Evolutionary conservation across 768 basidiomycete genomes (phyloP).

Genomic region (Gymnopilus dilepis): DNA sequence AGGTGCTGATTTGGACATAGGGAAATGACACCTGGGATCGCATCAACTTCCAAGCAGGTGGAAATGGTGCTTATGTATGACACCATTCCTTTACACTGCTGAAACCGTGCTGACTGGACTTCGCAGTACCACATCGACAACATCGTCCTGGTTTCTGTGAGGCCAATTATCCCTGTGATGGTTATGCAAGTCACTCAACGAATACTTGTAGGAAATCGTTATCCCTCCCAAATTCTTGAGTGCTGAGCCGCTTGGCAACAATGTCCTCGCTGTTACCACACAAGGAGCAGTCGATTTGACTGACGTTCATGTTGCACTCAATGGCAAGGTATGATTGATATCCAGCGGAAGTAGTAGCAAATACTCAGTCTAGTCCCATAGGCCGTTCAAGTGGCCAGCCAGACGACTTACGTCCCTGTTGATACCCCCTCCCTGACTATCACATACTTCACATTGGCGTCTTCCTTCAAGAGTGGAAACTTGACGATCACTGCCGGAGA

Average conservation of each 20-base stretch:
- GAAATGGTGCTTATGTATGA: conserved; percentile 48
- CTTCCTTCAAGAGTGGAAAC: conserved; percentile 44
- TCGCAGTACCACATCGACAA: conserved; percentile 55
- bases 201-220: conserved; percentile 40
- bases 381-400: conserved; percentile 39
- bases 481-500: conserved; percentile 48
- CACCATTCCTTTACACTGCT: not conserved
- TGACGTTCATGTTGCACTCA: conserved; percentile 40
- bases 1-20: conserved; percentile 26
- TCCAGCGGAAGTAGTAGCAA: not conserved
- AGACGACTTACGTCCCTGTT: conserved; percentile 44
- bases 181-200: not conserved
- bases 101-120: not conserved
- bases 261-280: conserved; percentile 54
- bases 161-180: conserved; percentile 13
- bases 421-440: conserved; percentile 53
- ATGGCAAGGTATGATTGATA: conserved; percentile 38
- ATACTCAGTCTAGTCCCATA: conserved; percentile 16
- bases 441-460: conserved; percentile 51
- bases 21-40: conserved; percentile 53
- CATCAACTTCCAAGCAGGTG: conserved; percentile 52
- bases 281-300: conserved; percentile 51
- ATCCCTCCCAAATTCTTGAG: conserved; percentile 54
- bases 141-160: conserved; percentile 47
- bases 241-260: conserved; percentile 54